These are phyloP conservation scores for Phialophora expanda DNA, from an alignment of 2,329 filamentous ascomycete genomes.

Conservation along the genomic window DNA sequence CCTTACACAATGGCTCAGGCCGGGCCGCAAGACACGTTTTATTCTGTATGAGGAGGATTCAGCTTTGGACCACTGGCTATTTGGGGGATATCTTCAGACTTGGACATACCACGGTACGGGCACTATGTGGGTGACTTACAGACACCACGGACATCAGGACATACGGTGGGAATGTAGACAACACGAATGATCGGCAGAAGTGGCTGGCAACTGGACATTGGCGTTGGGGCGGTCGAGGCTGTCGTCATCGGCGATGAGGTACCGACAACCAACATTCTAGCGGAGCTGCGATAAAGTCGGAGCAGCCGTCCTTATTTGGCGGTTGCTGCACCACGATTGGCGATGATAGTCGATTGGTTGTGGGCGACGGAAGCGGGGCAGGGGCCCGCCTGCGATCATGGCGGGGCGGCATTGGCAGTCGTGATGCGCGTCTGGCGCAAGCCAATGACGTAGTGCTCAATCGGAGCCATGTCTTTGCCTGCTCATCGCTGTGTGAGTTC, in stretches of 20 bases:
- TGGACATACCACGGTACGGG: not conserved
- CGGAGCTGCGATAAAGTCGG: not conserved
- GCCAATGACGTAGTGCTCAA: slow-evolving; percentile 18
- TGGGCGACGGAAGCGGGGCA: not conserved
- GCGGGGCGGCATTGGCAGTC: not conserved
- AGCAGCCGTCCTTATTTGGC: not conserved
- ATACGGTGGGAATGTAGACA: slow-evolving; percentile 3
- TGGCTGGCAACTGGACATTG: not conserved
- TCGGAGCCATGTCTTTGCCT: not conserved
- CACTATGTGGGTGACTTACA: not conserved
- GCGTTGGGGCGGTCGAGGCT: not conserved
- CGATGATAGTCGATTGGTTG: slow-evolving; percentile 22
- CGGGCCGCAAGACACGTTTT: slow-evolving; percentile 35
- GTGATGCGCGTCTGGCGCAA: not conserved
- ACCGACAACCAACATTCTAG: not conserved
- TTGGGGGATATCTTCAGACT: not conserved
- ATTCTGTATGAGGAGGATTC: slow-evolving; percentile 24
- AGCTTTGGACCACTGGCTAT: not conserved
- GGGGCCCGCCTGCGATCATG: not conserved
- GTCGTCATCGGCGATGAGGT: not conserved
- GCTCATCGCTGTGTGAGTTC: not conserved
- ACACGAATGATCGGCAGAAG: not conserved
- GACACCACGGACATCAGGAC: slow-evolving; percentile 1
- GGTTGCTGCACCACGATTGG: slow-evolving; percentile 13
- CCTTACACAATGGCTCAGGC: slow-evolving; percentile 43